A percentile compares a stretch with the other conserved stretches of the same genome.
These are phyloP conservation scores for Phytophthora pisi DNA, from an alignment of 352 stramenopile species.

Conservation along the genomic window DNA sequence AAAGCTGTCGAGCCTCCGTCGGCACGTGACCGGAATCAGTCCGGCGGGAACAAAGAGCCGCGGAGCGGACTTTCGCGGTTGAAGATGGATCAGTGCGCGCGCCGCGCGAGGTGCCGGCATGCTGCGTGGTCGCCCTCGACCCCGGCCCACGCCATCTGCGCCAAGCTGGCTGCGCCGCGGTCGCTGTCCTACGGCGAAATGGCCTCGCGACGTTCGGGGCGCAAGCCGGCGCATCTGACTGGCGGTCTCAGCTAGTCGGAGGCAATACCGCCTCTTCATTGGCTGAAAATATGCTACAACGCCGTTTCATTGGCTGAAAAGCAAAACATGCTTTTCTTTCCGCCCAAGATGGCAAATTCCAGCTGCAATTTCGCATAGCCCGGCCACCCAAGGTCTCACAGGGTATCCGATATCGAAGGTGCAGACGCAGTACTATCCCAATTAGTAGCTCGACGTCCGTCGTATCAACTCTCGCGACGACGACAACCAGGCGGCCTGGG, in stretches of 20 bases:
- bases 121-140: not conserved
- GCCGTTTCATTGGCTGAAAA: not conserved
- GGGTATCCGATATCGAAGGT: too few species aligned
- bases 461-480: too few species aligned
- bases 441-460: too few species aligned
- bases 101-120: not conserved
- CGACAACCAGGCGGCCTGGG: not conserved
- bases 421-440: too few species aligned
- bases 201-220: not conserved
- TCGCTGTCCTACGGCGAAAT: not conserved
- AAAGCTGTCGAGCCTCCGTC: not conserved
- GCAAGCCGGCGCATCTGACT: not conserved
- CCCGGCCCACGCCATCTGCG: not conserved
- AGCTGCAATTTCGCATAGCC: too few species aligned
- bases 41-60: conserved; percentile 6
- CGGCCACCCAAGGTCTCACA: too few species aligned
- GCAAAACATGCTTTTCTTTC: conserved; percentile 14
- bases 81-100: conserved; percentile 1
- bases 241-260: not conserved
- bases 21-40: conserved; percentile 14
- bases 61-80: not conserved
- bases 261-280: not conserved
- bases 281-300: not conserved
- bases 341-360: not conserved
- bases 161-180: not conserved